phyloP scores from a whole-genome alignment of 2,329 filamentous ascomycete genomes.

The Rutstroemia sydowiana region DNA sequence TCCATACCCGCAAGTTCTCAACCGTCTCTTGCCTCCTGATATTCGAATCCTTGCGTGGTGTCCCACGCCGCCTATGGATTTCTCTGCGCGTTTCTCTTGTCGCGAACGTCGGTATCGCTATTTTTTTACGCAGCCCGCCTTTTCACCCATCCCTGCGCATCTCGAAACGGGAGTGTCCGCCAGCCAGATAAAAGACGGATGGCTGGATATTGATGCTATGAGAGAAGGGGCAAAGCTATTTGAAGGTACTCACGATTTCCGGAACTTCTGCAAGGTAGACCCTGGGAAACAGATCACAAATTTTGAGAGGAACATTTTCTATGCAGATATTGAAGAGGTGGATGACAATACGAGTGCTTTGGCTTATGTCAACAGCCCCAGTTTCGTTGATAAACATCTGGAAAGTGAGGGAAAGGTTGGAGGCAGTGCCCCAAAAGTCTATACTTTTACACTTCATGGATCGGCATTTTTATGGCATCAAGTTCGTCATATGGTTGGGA shows the following conservation, averaged over 20 bases:
- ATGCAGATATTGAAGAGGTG: slow-evolving; percentile 70
- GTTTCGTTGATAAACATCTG: slow-evolving; percentile 7
- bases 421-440: slow-evolving; percentile 52
- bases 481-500: slow-evolving; percentile 85
- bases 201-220: slow-evolving; percentile 87
- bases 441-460: slow-evolving; percentile 81
- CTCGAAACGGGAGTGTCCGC: slow-evolving; percentile 34
- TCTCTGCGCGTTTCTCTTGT: slow-evolving; percentile 90
- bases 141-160: slow-evolving; percentile 55
- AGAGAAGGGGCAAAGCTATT: slow-evolving; percentile 69
- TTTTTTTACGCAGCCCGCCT: slow-evolving; percentile 94
- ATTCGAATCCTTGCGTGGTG: slow-evolving; percentile 94
- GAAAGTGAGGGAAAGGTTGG: background rate
- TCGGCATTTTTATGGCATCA: slow-evolving; percentile 98
- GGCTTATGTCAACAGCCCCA: slow-evolving; percentile 40
- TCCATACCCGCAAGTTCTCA: slow-evolving; percentile 74
- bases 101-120: slow-evolving; percentile 88
- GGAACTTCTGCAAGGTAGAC: slow-evolving; percentile 95
- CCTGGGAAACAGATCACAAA: slow-evolving; percentile 81
- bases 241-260: slow-evolving; percentile 83
- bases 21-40: slow-evolving; percentile 79
- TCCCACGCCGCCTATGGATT: slow-evolving; percentile 67
- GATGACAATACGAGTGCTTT: slow-evolving; percentile 45
- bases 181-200: slow-evolving; percentile 51
- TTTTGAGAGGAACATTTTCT: slow-evolving; percentile 72